phyloP scores from a whole-genome alignment of 441 rosid genomes.

The Pelargonium australe region DNA sequence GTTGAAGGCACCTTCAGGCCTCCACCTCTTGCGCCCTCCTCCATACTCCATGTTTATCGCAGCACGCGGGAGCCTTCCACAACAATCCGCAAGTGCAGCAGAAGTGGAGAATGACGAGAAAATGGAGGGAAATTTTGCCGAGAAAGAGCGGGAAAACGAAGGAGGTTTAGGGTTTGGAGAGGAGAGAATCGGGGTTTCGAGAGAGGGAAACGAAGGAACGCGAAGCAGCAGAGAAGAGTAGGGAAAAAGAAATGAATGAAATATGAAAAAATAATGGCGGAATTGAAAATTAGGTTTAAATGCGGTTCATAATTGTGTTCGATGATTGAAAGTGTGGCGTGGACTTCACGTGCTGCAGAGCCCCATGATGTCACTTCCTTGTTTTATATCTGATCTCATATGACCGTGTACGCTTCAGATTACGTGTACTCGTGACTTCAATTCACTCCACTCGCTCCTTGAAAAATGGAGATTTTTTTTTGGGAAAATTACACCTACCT shows the following conservation, averaged over 20 bases:
- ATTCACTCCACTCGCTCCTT: no score
- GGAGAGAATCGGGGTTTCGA: background rate
- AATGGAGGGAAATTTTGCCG: background rate
- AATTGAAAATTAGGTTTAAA: slow-evolving; percentile 20
- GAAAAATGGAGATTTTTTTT: no score
- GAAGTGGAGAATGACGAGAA: background rate
- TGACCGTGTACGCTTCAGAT: background rate
- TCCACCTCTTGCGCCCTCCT: slow-evolving; percentile 54
- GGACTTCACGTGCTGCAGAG: slow-evolving; percentile 6
- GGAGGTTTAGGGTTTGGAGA: background rate
- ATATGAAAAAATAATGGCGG: background rate
- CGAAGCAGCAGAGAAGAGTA: background rate
- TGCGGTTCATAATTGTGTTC: slow-evolving; percentile 16
- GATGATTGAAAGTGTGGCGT: background rate
- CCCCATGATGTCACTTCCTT: background rate
- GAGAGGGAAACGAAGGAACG: background rate
- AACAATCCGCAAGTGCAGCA: slow-evolving; percentile 13
- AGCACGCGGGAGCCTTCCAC: background rate
- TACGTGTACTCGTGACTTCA: background rate
- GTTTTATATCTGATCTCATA: background rate
- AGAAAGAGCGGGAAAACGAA: slow-evolving; percentile 6
- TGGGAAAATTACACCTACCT: no score
- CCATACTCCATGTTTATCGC: slow-evolving; percentile 36
- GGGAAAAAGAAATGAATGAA: background rate
- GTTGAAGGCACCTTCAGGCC: slow-evolving; percentile 39